Evolutionary conservation across 805 yeast genomes (phyloP), one percentile per base, ranked within the genome.

Genomic region (Suhomyces faveliae): DNA sequence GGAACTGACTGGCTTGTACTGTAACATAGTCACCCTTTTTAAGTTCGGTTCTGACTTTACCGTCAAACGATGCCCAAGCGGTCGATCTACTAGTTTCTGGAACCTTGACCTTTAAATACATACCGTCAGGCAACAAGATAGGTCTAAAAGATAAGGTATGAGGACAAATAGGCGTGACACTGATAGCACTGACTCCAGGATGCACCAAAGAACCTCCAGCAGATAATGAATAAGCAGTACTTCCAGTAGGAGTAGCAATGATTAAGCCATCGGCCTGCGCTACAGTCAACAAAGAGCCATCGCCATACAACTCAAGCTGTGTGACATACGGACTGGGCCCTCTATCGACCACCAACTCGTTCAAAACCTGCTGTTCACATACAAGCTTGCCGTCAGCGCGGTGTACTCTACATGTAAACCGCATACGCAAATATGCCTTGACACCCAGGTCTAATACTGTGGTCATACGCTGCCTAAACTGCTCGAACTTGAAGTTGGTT

Each of bases 31-130:
- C 94, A 7, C 98, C 97, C 47, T 81, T 82, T 27, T 72, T 67
- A 41, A 94, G 68, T 63, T 94, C 96, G 3, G 89, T 85, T 37
- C 98, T 73, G 19, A 84, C 83, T 56, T 94, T 84, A 10, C 99
- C 99, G 67, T 94, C 99, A 63, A 94, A 94, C 1, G 97, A 85
- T 1, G 96, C 95, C 96, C 96, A 94, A 0, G 98, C 97, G 0
- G 96, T 88, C 4, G 94, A 82, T 45, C 99, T 71, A 38, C 96
- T 85, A 46, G 82, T 70, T 2, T 62, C 46, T 0, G 98, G 96
- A 3, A 90, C 95, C 58, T 85, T 86, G 4, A 92, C 86, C 57
- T 81, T 85, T 49, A 92, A 69, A 21, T 79, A 74, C 91, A 91
- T 89, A n/a, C 94, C 87, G 64, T 92, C 98, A 0, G 98, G 98